Base-by-base conservation (phyloP, 2,329 filamentous ascomycete genomes). In the Cordyceps javanica region DNA sequence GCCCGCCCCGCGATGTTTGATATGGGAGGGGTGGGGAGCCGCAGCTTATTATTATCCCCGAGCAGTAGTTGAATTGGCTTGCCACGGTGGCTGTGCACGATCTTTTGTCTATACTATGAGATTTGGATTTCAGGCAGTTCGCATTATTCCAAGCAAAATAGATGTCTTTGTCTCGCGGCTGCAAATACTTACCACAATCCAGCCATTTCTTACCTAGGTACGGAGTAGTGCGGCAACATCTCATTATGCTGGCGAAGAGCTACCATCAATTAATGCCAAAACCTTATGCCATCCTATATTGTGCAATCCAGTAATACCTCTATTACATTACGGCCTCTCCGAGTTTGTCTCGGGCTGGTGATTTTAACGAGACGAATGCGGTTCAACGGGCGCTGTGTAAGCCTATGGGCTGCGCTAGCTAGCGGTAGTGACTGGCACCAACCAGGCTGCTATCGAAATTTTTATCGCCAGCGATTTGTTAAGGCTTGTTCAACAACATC, bases 331-430 rank as follows among this genome's bases (percentile, higher is more conserved):
- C 3, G 14, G 14, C 14, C 34, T 13, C 34, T n/a, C 10, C 14
- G 13, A 16, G 6, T 16, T 16, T n/a, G 14, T n/a, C n/a, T 38
- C 34, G 13, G n/a, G n/a, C n/a, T n/a, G n/a, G n/a, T n/a, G n/a
- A n/a, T n/a, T n/a, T n/a, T n/a, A n/a, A n/a, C n/a, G n/a, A n/a
- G n/a, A n/a, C n/a, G n/a, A n/a, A n/a, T 5, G 14, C 36, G 16
- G 36, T 19, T 58, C 21, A 5, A 46, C 7, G n/a, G 23, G 13
- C 48, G 44, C 23, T 58, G 49, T 58, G 49, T 58, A 58, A 58
- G 55, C 41, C 55, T 23, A 58, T 58, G 53, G 49, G 55, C 49
- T 46, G 49, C 55, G 49, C 55, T 56, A 42, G 34, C 10, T 42
- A 49, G 34, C 54, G 42, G 41, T 34, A 23, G 30, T n/a, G 42